Conservation (phyloP, 225 moss, liverwort and hornwort species). For the Sphagnum contortum region DNA sequence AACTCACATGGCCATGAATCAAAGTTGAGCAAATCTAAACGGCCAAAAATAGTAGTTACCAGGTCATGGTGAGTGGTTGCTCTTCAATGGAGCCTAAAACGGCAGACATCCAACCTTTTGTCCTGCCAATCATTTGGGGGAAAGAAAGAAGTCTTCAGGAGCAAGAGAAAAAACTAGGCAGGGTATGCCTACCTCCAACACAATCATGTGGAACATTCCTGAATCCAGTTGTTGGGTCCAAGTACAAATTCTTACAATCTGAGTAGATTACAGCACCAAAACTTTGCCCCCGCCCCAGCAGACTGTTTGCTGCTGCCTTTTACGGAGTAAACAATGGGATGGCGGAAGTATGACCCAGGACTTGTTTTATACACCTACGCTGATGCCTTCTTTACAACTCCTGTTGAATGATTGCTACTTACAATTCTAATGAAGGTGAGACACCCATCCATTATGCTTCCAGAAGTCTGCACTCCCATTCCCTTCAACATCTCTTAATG, state of each 20-base stretch:
- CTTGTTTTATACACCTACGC: constrained; percentile 36
- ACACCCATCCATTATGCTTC: constrained; percentile 1
- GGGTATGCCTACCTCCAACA: too few species aligned
- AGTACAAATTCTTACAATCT: constrained; percentile 10
- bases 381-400: constrained; percentile 44
- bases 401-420: constrained; percentile 18
- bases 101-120: too few species aligned
- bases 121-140: too few species aligned
- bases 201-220: too few species aligned
- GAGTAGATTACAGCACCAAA: constrained; percentile 17
- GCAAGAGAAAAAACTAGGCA: too few species aligned
- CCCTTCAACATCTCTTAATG: constrained; percentile 35
- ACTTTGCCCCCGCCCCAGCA: constrained; percentile 18
- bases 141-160: too few species aligned
- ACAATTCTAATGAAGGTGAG: constrained; percentile 12
- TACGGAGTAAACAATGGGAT: constrained; percentile 9
- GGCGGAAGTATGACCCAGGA: constrained; percentile 11
- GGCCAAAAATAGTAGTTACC: too few species aligned
- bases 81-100: too few species aligned
- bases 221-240: background rate
- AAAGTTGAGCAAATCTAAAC: too few species aligned
- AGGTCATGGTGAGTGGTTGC: too few species aligned
- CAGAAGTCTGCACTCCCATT: constrained; percentile 5
- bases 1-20: too few species aligned
- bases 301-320: constrained; percentile 14